Conservation (phyloP, 495 filamentous ascomycete species). For the Aspergillus cavernicola region DNA sequence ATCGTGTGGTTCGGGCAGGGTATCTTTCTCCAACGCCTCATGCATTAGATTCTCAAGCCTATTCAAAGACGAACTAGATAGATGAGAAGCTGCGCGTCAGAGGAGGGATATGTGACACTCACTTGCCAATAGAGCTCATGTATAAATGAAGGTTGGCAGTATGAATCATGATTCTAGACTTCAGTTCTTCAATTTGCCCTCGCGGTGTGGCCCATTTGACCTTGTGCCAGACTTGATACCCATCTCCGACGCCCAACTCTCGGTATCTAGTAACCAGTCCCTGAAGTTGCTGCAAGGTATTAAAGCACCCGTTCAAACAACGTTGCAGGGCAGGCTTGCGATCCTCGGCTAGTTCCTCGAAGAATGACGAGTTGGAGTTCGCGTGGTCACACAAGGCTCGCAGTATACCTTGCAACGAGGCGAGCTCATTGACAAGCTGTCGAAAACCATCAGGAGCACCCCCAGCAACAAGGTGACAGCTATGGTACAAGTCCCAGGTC, state of each 20-base stretch:
- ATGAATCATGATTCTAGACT: conserved; percentile 35
- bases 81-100: background rate
- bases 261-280: conserved; percentile 27
- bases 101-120: conserved; percentile 8
- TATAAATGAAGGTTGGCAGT: conserved; percentile 34
- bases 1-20: background rate
- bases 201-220: conserved; percentile 34
- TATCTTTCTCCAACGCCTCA: conserved; percentile 26
- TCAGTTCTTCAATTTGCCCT: conserved; percentile 31
- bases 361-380: conserved; percentile 25
- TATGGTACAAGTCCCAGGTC: conserved; percentile 36
- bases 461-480: conserved; percentile 28
- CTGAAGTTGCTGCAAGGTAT: conserved; percentile 27
- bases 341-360: conserved; percentile 24
- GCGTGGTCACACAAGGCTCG: conserved; percentile 28
- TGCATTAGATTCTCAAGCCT: conserved; percentile 26
- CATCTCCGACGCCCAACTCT: conserved; percentile 25
- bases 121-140: conserved; percentile 37
- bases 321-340: conserved; percentile 27
- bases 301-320: conserved; percentile 26
- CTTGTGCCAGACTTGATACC: conserved; percentile 32
- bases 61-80: conserved; percentile 24
- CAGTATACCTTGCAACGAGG: conserved; percentile 30
- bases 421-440: conserved; percentile 33
- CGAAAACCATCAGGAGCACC: conserved; percentile 37